Base-by-base conservation (phyloP, 2,329 filamentous ascomycete species). In the Beauveria australis region DNA sequence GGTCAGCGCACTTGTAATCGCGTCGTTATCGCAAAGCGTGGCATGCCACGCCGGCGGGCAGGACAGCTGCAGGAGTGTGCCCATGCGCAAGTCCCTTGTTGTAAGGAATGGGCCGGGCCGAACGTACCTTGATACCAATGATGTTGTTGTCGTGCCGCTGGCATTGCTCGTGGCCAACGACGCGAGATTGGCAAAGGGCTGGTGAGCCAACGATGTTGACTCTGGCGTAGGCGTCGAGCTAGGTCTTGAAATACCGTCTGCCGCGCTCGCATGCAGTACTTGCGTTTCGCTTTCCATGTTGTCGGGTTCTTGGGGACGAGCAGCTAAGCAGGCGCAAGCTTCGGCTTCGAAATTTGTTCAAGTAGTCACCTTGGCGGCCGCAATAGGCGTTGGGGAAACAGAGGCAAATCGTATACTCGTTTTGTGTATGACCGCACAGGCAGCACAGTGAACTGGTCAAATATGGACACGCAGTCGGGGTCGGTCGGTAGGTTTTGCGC, bases 201-300 rank as follows among this genome's bases (percentile, higher is more conserved):
- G 69, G 47, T 82, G 79, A 18, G 75, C 73, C 61, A 75, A 51
- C 28, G 69, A 68, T 33, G 76, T 68, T 18, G 78, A 77, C 19
- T 73, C 74, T 22, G 76, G 73, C 1, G 78, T 78, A 3, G 81
- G 79, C 3, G 77, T 77, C 37, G 80, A 80, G 65, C 75, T 77
- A 24, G 78, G 78, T 65, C 77, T 75, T 33, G 81, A 80, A 62
- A 80, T 77, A 19, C 77, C 73, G 63, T 84, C 81, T 47, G 77
- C 68, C 10, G 71, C 70, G 41, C 75, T 72, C 43, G 74, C 68
- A 46, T 75, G 69, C 49, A 77, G 68, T 53, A 73, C 66, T 59
- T 76, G 75, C 37, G 72, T 64, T 61, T 72, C 74, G 65, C 81
- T 79, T 67, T 81, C 80, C 77, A 81, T 81, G 18, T 18, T 58